These are phyloP conservation scores for Boletus sp. DNA, from an alignment of 768 basidiomycete species.

Conservation along the genomic window DNA sequence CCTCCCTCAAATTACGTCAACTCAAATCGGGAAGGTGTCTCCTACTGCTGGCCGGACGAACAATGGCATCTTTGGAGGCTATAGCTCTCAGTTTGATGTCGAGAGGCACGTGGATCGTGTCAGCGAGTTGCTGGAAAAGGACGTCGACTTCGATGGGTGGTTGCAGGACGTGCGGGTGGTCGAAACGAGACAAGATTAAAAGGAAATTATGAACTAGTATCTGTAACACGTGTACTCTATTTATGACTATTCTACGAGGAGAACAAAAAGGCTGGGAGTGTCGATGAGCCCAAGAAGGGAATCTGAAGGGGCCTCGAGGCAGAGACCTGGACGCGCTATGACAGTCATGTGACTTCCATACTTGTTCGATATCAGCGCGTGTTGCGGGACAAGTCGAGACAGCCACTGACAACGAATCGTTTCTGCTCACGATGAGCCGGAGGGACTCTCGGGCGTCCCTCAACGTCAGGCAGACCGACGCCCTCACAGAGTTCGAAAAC, in stretches of 20 bases:
- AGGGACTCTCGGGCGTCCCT: constrained; percentile 44
- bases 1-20: constrained; percentile 36
- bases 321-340: constrained; percentile 19
- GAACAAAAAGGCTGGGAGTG: constrained; percentile 11
- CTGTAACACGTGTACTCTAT: constrained; percentile 20
- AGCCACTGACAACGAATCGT: constrained; percentile 21
- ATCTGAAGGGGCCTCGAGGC: constrained; percentile 33
- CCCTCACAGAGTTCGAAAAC: constrained; percentile 79
- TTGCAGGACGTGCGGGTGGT: constrained; percentile 39
- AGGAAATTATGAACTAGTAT: neutral
- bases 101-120: constrained; percentile 53
- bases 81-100: constrained; percentile 58
- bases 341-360: constrained; percentile 27
- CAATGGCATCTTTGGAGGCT: constrained; percentile 37
- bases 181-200: constrained; percentile 24
- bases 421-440: constrained; percentile 31
- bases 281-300: constrained; percentile 18
- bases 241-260: constrained; percentile 7
- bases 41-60: constrained; percentile 15
- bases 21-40: constrained; percentile 28
- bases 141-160: constrained; percentile 57
- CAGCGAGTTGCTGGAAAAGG: constrained; percentile 52
- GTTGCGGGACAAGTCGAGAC: constrained; percentile 19
- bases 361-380: constrained; percentile 37
- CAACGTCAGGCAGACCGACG: constrained; percentile 69